Percentiles rank a stretch among this genome's conserved stretches.
Evolutionary conservation across 2,329 filamentous ascomycete genomes (phyloP).

Genomic region (Cladosporium sp.): DNA sequence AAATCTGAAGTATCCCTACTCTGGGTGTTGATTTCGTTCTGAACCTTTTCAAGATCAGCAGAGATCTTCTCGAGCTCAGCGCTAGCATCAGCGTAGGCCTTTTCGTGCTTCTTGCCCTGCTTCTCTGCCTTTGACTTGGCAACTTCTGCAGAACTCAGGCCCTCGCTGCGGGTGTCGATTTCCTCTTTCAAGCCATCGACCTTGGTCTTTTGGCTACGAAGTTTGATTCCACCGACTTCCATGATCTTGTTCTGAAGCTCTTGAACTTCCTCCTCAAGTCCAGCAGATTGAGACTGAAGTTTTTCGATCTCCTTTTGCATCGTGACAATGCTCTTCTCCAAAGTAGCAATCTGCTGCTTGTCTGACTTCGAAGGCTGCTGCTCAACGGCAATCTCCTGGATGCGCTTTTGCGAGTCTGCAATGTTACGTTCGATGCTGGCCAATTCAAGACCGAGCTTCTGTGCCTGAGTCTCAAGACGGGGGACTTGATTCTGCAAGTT

Average conservation of each 20-base stretch:
- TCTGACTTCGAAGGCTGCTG: constrained; percentile 77
- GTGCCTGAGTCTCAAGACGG: constrained; percentile 79
- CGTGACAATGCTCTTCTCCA: constrained; percentile 73
- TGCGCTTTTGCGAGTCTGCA: constrained; percentile 73
- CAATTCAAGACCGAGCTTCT: constrained; percentile 84
- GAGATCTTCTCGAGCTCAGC: constrained; percentile 71
- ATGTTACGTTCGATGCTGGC: constrained; percentile 83
- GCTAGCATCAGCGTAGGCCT: constrained; percentile 70
- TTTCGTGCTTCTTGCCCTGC: constrained; percentile 79
- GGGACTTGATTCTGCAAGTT: constrained; percentile 75
- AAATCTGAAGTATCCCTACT: constrained; percentile 69
- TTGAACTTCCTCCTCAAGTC: constrained; percentile 89
- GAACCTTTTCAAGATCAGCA: constrained; percentile 70
- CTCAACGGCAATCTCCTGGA: constrained; percentile 77
- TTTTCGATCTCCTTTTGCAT: constrained; percentile 74
- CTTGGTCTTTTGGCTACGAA: constrained; percentile 83
- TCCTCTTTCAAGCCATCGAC: constrained; percentile 86
- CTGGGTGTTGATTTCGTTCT: constrained; percentile 74
- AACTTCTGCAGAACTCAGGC: constrained; percentile 80
- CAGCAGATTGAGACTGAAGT: constrained; percentile 78
- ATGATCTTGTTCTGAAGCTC: constrained; percentile 93
- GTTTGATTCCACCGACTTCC: constrained; percentile 91
- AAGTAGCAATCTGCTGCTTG: constrained; percentile 62
- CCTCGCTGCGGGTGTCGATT: constrained; percentile 73
- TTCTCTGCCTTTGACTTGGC: constrained; percentile 91